Percentiles rank a stretch among this genome's conserved stretches.
phyloP scores from a whole-genome alignment of 495 filamentous ascomycete genomes.

The Penicillium canariense region DNA sequence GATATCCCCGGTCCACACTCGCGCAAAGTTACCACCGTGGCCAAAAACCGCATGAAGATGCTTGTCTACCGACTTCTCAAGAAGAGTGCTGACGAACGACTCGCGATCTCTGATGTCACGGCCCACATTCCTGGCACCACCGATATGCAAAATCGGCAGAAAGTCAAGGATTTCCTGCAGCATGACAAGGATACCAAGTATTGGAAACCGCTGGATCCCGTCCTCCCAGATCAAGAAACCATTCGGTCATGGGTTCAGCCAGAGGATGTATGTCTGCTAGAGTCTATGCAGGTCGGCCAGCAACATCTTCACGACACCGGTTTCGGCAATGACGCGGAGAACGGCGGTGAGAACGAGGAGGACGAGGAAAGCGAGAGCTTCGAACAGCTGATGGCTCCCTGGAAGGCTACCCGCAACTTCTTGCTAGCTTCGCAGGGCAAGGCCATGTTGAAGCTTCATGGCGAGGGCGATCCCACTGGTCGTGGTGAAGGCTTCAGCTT shows the following conservation, averaged over 20 bases:
- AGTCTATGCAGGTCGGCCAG: constrained; percentile 94
- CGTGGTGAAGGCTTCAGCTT: constrained; percentile 93
- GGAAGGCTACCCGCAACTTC: constrained; percentile 94
- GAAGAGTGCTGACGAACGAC: constrained; percentile 63
- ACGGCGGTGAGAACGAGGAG: constrained; percentile 65
- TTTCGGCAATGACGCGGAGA: constrained; percentile 70
- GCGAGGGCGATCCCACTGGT: constrained; percentile 92
- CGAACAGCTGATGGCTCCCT: constrained; percentile 91
- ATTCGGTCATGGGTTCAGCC: constrained; percentile 87
- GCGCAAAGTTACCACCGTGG: constrained; percentile 87
- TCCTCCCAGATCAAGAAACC: constrained; percentile 67
- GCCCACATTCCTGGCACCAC: constrained; percentile 84
- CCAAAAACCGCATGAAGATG: constrained; percentile 95
- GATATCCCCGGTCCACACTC: constrained; percentile 93
- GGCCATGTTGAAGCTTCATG: constrained; percentile 93
- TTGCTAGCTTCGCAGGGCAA: constrained; percentile 90
- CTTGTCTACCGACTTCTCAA: constrained; percentile 81
- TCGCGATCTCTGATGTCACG: constrained; percentile 76
- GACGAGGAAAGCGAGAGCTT: constrained; percentile 66
- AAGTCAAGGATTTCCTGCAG: constrained; percentile 91
- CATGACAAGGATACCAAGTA: constrained; percentile 81
- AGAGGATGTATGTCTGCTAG: constrained; percentile 89
- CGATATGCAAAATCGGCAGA: constrained; percentile 92
- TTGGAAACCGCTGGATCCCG: constrained; percentile 76
- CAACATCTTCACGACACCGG: constrained; percentile 80